These are phyloP conservation scores for Agaricales sp. DNA, from an alignment of 1,284 basidiomycete species.

Conservation along the genomic window DNA sequence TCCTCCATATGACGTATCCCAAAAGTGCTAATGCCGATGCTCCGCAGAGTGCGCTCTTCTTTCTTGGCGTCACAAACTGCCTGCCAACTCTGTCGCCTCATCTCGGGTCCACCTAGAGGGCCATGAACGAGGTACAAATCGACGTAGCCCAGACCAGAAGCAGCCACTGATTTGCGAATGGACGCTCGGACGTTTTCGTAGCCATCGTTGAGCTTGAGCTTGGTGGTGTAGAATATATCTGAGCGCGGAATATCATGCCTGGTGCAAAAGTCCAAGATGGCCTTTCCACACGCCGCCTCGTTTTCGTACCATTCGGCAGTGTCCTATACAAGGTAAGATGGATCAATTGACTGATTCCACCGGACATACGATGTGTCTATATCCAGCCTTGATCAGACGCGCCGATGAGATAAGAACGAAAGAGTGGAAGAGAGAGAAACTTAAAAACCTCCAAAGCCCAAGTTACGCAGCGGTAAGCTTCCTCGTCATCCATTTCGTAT, in stretches of 20 bases:
- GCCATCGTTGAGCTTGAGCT: slow-evolving; percentile 50
- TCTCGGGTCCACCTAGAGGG: slow-evolving; percentile 40
- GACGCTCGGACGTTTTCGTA: slow-evolving; percentile 38
- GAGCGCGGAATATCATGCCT: slow-evolving; percentile 34
- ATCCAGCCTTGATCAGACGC: slow-evolving; percentile 35
- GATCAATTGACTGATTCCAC: slow-evolving; percentile 12
- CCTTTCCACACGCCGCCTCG: slow-evolving; percentile 50
- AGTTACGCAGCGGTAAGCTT: slow-evolving; percentile 45
- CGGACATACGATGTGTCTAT: slow-evolving; percentile 51
- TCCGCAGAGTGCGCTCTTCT: slow-evolving; percentile 45
- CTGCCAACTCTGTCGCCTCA: slow-evolving; percentile 45
- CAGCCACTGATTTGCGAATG: slow-evolving; percentile 43
- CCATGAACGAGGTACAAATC: slow-evolving; percentile 67
- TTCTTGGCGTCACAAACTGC: slow-evolving; percentile 47
- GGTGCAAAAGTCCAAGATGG: slow-evolving; percentile 47
- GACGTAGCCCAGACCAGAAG: slow-evolving; percentile 47
- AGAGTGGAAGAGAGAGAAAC: slow-evolving; percentile 3
- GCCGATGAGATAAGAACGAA: background rate
- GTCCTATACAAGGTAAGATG: slow-evolving; percentile 25
- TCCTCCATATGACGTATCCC: slow-evolving; percentile 57
- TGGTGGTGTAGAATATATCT: slow-evolving; percentile 60
- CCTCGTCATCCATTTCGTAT: slow-evolving; percentile 54
- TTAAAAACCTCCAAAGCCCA: slow-evolving; percentile 48
- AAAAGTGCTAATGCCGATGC: slow-evolving; percentile 66
- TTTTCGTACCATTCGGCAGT: slow-evolving; percentile 62